Base-by-base conservation (phyloP, 2,329 filamentous ascomycete species). In the Fonsecaea pugnacius region DNA sequence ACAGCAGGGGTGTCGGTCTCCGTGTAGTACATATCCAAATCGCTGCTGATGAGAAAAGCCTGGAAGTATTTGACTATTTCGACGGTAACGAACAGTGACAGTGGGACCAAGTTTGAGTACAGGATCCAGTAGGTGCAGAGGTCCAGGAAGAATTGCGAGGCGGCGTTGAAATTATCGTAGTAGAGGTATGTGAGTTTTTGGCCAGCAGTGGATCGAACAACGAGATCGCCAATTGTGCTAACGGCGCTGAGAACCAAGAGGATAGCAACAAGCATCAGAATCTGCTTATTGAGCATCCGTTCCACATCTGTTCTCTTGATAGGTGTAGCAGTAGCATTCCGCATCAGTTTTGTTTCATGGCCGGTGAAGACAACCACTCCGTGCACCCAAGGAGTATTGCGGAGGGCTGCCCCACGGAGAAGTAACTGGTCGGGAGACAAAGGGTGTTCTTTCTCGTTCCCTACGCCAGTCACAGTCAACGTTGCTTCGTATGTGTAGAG, bases 61-160 rank as follows among this genome's bases (percentile, higher is more conserved):
- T 96, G 93, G 83, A 90, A 96, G 75, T 98, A 97, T 78, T 99
- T 99, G 80, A 99, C 94, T 70, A 99, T 85, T 78, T 99, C 95
- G 58, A 99, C 88, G 0, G 95, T 99, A 68, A 99, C 95, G 76
- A 99, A 99, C 3, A 99, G 88, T 33, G 94, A 98, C 72, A 99
- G 97, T 36, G 95, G 95, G 53, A 99, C 95, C 72, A 99, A 80
- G 59, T 96, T 94, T 2, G 94, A 98, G 78, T 97, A 99, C 38
- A 99, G 79, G 35, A 99, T 94, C 94, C 95, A 99, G 77, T 98
- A 98, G 1, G 96, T 99, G 73, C 97, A 91, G 74, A 99, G 90
- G 78, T 99, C 95, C 72, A 90, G 89, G 77, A 96, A 90, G 76
- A 99, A 97, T 67, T 92, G 91, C 70, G 87, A 84, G 18, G 88